Conservation (phyloP, 768 basidiomycete species). For the Leucocoprinus birnbaumii region DNA sequence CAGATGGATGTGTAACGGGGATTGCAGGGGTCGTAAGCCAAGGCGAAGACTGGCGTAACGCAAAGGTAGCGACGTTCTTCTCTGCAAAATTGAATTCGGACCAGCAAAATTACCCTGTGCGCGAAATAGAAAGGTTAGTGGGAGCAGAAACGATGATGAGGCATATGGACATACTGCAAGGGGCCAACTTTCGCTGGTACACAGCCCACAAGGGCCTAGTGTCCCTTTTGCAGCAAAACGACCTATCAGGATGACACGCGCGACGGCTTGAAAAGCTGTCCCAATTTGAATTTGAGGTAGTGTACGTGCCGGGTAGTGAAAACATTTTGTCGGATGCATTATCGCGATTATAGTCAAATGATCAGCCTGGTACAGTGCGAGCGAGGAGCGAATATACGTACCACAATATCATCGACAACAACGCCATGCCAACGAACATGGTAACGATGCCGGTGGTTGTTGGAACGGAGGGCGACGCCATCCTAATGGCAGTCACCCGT, state of each 20-base stretch:
- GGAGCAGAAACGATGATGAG: constrained; percentile 31
- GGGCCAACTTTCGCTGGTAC: constrained; percentile 24
- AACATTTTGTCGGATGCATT: constrained; percentile 40
- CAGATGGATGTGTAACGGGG: constrained; percentile 24
- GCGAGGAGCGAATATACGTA: constrained; percentile 18
- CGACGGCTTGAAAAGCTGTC: constrained; percentile 36
- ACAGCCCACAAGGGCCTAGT: constrained; percentile 32
- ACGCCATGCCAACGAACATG: constrained; percentile 1
- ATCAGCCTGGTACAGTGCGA: constrained; percentile 19
- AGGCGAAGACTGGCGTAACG: constrained; percentile 18
- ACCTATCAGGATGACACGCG: constrained; percentile 32
- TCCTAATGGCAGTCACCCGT: neutral
- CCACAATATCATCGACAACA: constrained; percentile 15
- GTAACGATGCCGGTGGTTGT: constrained; percentile 2
- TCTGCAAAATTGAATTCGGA: constrained; percentile 31
- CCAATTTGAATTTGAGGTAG: constrained; percentile 33
- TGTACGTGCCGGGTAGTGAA: constrained; percentile 29
- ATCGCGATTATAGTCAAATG: constrained; percentile 26
- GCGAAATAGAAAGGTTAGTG: constrained; percentile 34
- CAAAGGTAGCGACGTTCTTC: constrained; percentile 25
- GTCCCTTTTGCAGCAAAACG: constrained; percentile 27
- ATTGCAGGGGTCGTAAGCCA: constrained; percentile 20
- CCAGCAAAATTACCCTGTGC: constrained; percentile 35
- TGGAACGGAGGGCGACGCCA: constrained; percentile 2
- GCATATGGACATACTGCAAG: constrained; percentile 25